Conservation (phyloP, 1,284 basidiomycete genomes). For the Ustilago curta region DNA sequence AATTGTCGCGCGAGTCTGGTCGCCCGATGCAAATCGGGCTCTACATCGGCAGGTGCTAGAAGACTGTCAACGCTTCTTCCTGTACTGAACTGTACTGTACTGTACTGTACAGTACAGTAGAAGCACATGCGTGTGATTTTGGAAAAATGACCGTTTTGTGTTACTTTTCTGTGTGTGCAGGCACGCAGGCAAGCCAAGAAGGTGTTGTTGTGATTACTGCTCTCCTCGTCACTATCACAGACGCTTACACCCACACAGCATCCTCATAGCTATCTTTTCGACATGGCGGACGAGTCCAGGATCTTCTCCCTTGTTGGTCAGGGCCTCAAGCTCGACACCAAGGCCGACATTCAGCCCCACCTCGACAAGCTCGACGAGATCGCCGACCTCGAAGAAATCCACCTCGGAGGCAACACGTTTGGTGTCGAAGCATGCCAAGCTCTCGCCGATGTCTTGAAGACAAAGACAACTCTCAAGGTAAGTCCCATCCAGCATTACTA, state of each 20-base stretch:
- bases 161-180: slow-evolving; percentile 3
- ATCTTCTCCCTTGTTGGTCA: slow-evolving; percentile 57
- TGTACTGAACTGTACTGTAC: no score
- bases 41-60: slow-evolving; percentile 13
- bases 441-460: slow-evolving; percentile 82
- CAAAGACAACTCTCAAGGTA: slow-evolving; percentile 81
- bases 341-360: slow-evolving; percentile 82
- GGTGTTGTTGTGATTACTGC: slow-evolving; percentile 7
- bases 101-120: no score
- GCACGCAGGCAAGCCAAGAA: neutral
- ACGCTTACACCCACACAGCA: neutral
- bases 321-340: slow-evolving; percentile 83
- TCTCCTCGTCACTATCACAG: neutral
- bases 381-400: slow-evolving; percentile 81
- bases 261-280: neutral
- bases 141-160: neutral
- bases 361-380: slow-evolving; percentile 74
- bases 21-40: slow-evolving; percentile 3
- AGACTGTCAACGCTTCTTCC: slow-evolving; percentile 13
- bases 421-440: slow-evolving; percentile 90
- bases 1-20: slow-evolving; percentile 31
- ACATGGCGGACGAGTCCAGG: slow-evolving; percentile 40
- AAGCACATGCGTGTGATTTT: slow-evolving; percentile 10
- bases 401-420: slow-evolving; percentile 94
- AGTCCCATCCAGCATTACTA: slow-evolving; percentile 19